These are phyloP conservation scores for Aspergillus arachidicola DNA, from an alignment of 2,329 filamentous ascomycete species.

Conservation along the genomic window DNA sequence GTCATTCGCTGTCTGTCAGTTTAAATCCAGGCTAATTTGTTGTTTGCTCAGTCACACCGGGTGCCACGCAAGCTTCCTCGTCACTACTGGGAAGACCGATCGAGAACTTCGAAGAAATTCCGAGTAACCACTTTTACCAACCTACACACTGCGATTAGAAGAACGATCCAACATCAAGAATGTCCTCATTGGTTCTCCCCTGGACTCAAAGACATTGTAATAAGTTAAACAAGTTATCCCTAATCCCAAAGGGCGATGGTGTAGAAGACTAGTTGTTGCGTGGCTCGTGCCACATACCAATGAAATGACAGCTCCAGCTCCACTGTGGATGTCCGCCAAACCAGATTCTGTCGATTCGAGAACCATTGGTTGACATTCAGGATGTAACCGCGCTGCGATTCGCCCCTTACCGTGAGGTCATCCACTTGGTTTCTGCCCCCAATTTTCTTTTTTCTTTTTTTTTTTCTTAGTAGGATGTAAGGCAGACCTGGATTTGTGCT, in stretches of 20 bases:
- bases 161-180: background rate
- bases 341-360: background rate
- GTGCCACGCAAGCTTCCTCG: background rate
- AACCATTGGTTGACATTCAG: background rate
- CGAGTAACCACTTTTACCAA: background rate
- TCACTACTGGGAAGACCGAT: background rate
- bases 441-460: background rate
- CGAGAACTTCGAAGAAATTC: background rate
- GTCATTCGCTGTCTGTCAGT: background rate
- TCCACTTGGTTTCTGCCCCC: background rate
- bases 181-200: background rate
- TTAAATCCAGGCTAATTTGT: background rate
- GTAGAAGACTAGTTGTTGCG: background rate
- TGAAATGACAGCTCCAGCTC: background rate
- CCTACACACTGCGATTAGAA: background rate
- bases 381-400: background rate
- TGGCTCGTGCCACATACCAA: constrained; percentile 4
- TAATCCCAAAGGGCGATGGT: background rate
- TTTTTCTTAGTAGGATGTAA: background rate
- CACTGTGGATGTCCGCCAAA: background rate
- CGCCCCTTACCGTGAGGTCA: constrained; percentile 9
- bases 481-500: constrained; percentile 3
- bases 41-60: background rate
- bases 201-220: background rate
- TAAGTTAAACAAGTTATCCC: background rate